phyloP scores from a whole-genome alignment of 2,329 filamentous ascomycete species.

The Xylariaceae sp. region DNA sequence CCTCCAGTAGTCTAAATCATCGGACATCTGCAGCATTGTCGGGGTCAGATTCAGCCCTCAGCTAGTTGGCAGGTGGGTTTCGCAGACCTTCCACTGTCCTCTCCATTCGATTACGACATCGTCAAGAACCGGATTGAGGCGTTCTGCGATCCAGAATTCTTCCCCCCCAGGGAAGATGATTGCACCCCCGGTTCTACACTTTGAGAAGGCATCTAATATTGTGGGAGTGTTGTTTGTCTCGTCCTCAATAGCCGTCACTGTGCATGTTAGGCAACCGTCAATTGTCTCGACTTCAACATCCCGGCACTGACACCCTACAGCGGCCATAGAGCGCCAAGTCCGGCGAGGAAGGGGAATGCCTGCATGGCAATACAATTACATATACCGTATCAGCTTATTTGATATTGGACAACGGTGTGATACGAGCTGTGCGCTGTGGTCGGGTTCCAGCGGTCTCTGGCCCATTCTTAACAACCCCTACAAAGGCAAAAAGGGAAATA shows the following conservation, averaged over 20 bases:
- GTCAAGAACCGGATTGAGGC: slow-evolving; percentile 47
- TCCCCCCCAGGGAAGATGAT: slow-evolving; percentile 50
- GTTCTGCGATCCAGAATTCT: slow-evolving; percentile 49
- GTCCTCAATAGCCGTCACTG: slow-evolving; percentile 18
- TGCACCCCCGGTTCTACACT: slow-evolving; percentile 30
- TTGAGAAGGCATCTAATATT: slow-evolving; percentile 26
- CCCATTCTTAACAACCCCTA: no score
- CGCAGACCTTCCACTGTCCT: slow-evolving; percentile 46
- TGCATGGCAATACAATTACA: no score
- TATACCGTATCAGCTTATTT: no score
- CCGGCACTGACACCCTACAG: no score
- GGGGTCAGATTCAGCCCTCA: no score
- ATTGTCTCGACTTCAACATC: slow-evolving; percentile 2
- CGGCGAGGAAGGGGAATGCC: no score
- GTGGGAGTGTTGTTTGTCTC: slow-evolving; percentile 25
- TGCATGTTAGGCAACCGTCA: slow-evolving; percentile 17
- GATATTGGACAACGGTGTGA: no score
- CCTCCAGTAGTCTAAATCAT: slow-evolving; percentile 53
- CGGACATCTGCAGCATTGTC: slow-evolving; percentile 40
- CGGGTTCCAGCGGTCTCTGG: no score
- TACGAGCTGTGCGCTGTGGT: no score
- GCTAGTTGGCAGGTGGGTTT: no score
- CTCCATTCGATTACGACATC: slow-evolving; percentile 52
- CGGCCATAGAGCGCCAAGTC: no score
- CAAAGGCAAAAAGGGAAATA: no score